These are phyloP conservation scores for Chlorella ohadii DNA, from an alignment of 139 green algal species.

Conservation along the genomic window DNA sequence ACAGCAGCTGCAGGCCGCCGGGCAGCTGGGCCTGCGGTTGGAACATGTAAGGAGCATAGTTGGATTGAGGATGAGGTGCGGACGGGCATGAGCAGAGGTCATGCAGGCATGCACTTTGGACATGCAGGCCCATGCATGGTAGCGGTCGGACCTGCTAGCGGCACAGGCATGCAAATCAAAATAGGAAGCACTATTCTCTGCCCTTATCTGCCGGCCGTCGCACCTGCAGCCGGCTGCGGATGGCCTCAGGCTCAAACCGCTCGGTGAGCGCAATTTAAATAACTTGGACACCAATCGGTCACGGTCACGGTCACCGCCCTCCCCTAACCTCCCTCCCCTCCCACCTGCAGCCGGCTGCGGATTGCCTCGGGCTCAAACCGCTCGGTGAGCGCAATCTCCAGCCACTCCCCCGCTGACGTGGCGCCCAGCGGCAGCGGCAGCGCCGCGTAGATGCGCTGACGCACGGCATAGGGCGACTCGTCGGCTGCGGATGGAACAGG, in stretches of 20 bases:
- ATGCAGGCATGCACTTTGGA: too few species aligned
- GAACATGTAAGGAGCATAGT: too few species aligned
- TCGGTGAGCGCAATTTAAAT: slow-evolving; percentile 58
- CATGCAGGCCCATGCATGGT: too few species aligned
- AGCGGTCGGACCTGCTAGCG: too few species aligned
- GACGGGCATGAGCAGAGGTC: too few species aligned
- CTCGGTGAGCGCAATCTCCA: slow-evolving; percentile 61
- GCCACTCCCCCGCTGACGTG: slow-evolving; percentile 58
- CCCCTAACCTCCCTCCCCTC: background rate
- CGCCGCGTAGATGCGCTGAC: slow-evolving; percentile 54
- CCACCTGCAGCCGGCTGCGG: slow-evolving; percentile 38
- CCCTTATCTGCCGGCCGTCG: background rate
- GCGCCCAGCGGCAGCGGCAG: slow-evolving; percentile 69
- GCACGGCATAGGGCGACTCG: slow-evolving; percentile 55
- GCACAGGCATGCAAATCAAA: too few species aligned
- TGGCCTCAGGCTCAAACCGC: slow-evolving; percentile 23
- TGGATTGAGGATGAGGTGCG: too few species aligned
- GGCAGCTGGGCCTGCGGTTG: slow-evolving; percentile 25
- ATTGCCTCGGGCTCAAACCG: slow-evolving; percentile 32
- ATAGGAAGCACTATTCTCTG: too few species aligned
- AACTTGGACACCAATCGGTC: too few species aligned
- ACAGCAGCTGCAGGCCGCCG: slow-evolving; percentile 45
- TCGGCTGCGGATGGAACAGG: slow-evolving; percentile 17
- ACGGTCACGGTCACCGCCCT: too few species aligned
- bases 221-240: slow-evolving; percentile 45